phyloP scores from a whole-genome alignment of 1,139 yeast genomes.

The Suhomyces anneliseae region DNA sequence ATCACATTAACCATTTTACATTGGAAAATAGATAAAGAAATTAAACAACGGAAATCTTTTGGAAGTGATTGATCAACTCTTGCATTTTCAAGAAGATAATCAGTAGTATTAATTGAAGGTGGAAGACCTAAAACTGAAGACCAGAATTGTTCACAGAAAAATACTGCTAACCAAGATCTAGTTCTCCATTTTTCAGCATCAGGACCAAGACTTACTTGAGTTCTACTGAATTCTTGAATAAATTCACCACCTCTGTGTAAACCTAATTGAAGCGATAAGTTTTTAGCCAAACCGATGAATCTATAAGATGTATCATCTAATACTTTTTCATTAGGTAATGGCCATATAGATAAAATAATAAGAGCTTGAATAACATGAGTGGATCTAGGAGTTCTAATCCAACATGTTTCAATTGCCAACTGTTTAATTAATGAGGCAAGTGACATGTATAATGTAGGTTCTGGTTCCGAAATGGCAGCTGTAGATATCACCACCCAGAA shows the following conservation, averaged over 20 bases:
- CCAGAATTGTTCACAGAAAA: slow-evolving; percentile 89
- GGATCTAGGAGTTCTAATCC: slow-evolving; percentile 91
- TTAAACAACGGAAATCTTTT: slow-evolving; percentile 66
- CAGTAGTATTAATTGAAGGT: slow-evolving; percentile 76
- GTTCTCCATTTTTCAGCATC: slow-evolving; percentile 96
- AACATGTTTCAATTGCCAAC: slow-evolving; percentile 87
- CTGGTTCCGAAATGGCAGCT: slow-evolving; percentile 84
- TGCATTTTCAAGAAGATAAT: slow-evolving; percentile 78
- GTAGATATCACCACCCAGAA: slow-evolving; percentile 92
- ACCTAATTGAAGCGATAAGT: slow-evolving; percentile 85
- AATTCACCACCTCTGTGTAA: slow-evolving; percentile 86
- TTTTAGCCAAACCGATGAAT: slow-evolving; percentile 83
- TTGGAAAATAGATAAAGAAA: slow-evolving; percentile 78
- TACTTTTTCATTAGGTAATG: slow-evolving; percentile 88
- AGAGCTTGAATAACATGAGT: slow-evolving; percentile 92
- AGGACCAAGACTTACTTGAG: slow-evolving; percentile 80
- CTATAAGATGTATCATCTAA: slow-evolving; percentile 90
- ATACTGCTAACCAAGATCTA: slow-evolving; percentile 86
- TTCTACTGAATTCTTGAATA: slow-evolving; percentile 85
- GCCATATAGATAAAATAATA: slow-evolving; percentile 83
- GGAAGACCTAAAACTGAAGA: slow-evolving; percentile 86
- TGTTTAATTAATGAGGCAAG: slow-evolving; percentile 79
- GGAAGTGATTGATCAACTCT: slow-evolving; percentile 69
- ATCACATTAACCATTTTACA: slow-evolving; percentile 79
- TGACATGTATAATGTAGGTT: slow-evolving; percentile 76